A percentile compares a stretch with the other conserved stretches of the same genome.
These are phyloP conservation scores for Collybia mongolica DNA, from an alignment of 768 basidiomycete genomes.

Conservation along the genomic window DNA sequence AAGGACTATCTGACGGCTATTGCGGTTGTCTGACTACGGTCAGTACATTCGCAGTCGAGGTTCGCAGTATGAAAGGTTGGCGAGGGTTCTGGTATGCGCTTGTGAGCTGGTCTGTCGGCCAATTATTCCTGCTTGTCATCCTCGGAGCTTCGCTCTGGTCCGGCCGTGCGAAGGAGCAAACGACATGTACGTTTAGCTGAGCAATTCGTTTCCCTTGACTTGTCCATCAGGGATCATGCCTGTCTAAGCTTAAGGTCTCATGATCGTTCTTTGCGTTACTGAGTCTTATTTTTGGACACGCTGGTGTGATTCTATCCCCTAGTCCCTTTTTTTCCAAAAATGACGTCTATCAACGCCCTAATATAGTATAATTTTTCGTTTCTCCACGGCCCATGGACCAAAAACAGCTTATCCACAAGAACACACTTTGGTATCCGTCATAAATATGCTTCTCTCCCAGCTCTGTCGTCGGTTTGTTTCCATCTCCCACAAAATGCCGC, in stretches of 20 bases:
- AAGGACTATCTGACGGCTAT: constrained; percentile 87
- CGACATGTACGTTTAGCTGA: constrained; percentile 47
- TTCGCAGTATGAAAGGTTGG: constrained; percentile 52
- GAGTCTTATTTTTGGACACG: too few relatives aligned
- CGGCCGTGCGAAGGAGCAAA: constrained; percentile 38
- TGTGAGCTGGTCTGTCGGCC: constrained; percentile 67
- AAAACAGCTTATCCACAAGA: too few relatives aligned
- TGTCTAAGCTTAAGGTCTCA: too few relatives aligned
- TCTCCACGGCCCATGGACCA: too few relatives aligned
- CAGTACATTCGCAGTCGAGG: constrained; percentile 88
- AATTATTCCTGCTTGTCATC: constrained; percentile 69
- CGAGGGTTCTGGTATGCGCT: constrained; percentile 68
- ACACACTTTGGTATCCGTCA: neutral
- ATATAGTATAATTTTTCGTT: neutral
- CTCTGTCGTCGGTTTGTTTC: neutral
- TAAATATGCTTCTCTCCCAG: neutral
- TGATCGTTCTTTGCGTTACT: too few relatives aligned
- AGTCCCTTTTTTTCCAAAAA: too few relatives aligned
- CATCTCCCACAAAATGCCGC: constrained; percentile 48
- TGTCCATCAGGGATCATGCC: too few relatives aligned
- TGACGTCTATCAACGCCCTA: too few relatives aligned
- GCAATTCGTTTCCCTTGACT: too few relatives aligned
- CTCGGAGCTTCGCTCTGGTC: constrained; percentile 65
- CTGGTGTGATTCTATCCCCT: too few relatives aligned
- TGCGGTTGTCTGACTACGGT: constrained; percentile 95